Base-by-base conservation (phyloP, 179 eudicot species). In the Gypsophila paniculata region DNA sequence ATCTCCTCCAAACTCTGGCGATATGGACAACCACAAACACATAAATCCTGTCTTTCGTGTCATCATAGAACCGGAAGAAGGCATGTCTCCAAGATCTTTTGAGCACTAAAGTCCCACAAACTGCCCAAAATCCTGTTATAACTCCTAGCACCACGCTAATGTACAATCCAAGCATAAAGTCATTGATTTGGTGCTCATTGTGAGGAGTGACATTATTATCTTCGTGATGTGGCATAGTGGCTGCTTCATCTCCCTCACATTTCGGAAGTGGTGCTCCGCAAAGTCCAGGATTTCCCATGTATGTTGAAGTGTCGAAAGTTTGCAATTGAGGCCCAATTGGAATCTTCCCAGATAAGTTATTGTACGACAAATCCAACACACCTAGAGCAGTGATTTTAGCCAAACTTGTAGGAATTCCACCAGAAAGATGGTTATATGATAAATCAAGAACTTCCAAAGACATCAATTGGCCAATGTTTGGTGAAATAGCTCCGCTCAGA, bases 71-170 rank as follows among this genome's bases (percentile, higher is more conserved):
- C 26, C 53, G 48, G n/a, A 75, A 75, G 54, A 22, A 63, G 18
- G 79, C 74, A 54, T 42, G 51, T 54, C 79, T 62, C 79, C 79
- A 76, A 26, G 71, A 62, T 53, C 12, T 70, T 26, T 76, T 76
- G 11, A 76, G 15, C 38, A 54, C 23, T 25, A 75, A 21, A 61
- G 70, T 62, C n/a, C 78, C 78, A 26, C 55, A 53, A 39, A 75
- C 74, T 62, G 64, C 74, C 78, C 78, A 75, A 49, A 75, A 75
- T 26, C 74, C 78, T 15, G 54, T 9, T 0, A 75, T 75, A 26
- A 70, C 62, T 34, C 78, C 78, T 49, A 75, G 62, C 15, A 75
- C 36, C 39, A 76, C 71, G 63, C 74, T 76, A 26, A 76, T 70
- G 59, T 25, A 62, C 52, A 76, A 6, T 11, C 79, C 79, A 14